phyloP scores from a whole-genome alignment of 2,329 filamentous ascomycete species.

The Sporothrix pallida region DNA sequence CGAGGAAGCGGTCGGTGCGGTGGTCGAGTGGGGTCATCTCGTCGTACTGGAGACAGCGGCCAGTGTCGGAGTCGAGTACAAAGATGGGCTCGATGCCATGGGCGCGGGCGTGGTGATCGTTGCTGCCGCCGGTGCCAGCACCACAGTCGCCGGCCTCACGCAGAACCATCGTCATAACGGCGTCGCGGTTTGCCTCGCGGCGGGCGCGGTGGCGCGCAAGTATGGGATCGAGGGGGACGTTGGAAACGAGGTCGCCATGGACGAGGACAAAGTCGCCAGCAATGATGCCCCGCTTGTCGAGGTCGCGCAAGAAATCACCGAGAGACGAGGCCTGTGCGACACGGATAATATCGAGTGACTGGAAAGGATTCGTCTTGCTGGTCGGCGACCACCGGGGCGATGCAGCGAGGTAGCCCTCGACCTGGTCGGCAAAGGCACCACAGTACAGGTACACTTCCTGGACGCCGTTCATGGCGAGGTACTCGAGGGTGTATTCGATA shows the following conservation, averaged over 20 bases:
- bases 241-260: constrained; percentile 90
- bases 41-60: constrained; percentile 91
- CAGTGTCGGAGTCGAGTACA: constrained; percentile 78
- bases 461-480: constrained; percentile 93
- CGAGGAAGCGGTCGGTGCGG: constrained; percentile 64
- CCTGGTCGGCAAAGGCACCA: constrained; percentile 81
- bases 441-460: constrained; percentile 93
- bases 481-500: constrained; percentile 97
- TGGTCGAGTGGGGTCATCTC: constrained; percentile 74
- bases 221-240: constrained; percentile 80
- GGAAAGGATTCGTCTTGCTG: constrained; percentile 69
- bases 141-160: constrained; percentile 71
- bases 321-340: constrained; percentile 82
- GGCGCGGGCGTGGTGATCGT: constrained; percentile 75
- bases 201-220: constrained; percentile 80
- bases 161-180: constrained; percentile 96
- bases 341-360: constrained; percentile 80
- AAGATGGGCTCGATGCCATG: constrained; percentile 81
- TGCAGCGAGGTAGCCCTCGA: constrained; percentile 82
- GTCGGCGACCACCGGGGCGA: constrained; percentile 73
- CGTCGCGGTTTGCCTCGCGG: constrained; percentile 83
- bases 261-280: constrained; percentile 91
- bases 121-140: constrained; percentile 67
- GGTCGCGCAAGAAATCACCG: constrained; percentile 91
- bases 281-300: constrained; percentile 85